phyloP scores from a whole-genome alignment of 805 yeast genomes.

The Teunomyces atbi region DNA sequence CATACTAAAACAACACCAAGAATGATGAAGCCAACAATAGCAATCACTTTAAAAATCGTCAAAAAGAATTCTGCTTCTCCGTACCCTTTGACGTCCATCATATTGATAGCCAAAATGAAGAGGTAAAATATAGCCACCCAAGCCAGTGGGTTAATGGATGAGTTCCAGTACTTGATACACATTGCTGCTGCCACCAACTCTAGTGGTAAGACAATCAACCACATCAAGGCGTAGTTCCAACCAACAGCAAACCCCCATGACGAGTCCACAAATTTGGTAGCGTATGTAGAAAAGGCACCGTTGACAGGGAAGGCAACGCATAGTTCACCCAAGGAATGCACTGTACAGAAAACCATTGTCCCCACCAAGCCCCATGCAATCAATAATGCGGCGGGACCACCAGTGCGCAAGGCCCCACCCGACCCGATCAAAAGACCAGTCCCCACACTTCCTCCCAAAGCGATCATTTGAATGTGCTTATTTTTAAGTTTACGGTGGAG shows the following conservation, averaged over 20 bases:
- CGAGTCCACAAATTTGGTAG: slow-evolving; percentile 35
- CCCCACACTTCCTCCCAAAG: slow-evolving; percentile 29
- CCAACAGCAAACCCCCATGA: slow-evolving; percentile 43
- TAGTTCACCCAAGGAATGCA: slow-evolving; percentile 64
- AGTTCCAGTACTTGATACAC: slow-evolving; percentile 35
- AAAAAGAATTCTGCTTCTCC: slow-evolving; percentile 37
- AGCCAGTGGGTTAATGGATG: slow-evolving; percentile 33
- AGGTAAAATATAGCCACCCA: slow-evolving; percentile 37
- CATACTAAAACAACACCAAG: slow-evolving; percentile 35
- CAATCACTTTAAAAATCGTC: slow-evolving; percentile 32
- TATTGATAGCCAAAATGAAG: slow-evolving; percentile 26
- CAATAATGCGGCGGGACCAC: slow-evolving; percentile 46
- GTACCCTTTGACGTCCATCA: slow-evolving; percentile 38
- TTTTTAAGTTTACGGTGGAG: slow-evolving; percentile 20
- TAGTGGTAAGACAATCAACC: slow-evolving; percentile 37
- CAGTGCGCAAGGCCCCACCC: slow-evolving; percentile 41
- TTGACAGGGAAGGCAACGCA: slow-evolving; percentile 47
- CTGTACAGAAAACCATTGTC: slow-evolving; percentile 55
- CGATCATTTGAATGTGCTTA: slow-evolving; percentile 27
- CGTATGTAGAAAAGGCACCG: slow-evolving; percentile 41
- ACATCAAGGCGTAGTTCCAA: slow-evolving; percentile 38
- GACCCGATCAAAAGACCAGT: slow-evolving; percentile 46
- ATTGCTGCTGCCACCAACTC: slow-evolving; percentile 41
- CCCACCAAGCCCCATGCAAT: slow-evolving; percentile 60
- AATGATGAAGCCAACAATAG: slow-evolving; percentile 37